A percentile compares a stretch with the other conserved stretches of the same genome.
Evolutionary conservation across 495 filamentous ascomycete genomes (phyloP).

Genomic region (Parathielavia appendiculata): DNA sequence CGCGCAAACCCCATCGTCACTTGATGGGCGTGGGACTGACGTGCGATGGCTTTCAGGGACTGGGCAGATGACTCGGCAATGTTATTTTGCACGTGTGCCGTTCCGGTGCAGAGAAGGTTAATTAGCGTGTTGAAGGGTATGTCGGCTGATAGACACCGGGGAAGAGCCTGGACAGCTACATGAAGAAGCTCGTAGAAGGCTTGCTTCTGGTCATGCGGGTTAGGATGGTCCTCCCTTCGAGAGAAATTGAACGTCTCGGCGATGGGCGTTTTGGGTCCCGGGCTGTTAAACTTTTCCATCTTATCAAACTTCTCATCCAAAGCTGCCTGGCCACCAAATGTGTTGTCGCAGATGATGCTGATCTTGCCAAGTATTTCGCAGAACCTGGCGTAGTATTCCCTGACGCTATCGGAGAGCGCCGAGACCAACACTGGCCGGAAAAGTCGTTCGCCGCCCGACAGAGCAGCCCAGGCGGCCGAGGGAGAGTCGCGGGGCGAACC

Average conservation of each 20-base stretch:
- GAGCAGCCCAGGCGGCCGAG: constrained; percentile 25
- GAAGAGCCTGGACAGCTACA: constrained; percentile 90
- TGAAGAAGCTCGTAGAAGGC: constrained; percentile 94
- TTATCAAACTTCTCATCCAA: constrained; percentile 95
- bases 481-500: constrained; percentile 36
- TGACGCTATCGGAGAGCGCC: constrained; percentile 67
- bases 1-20: constrained; percentile 94
- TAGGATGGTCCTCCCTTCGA: constrained; percentile 71
- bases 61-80: constrained; percentile 89
- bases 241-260: constrained; percentile 88
- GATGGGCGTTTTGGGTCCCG: constrained; percentile 87
- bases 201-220: constrained; percentile 75
- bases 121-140: constrained; percentile 92
- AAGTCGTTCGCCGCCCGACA: constrained; percentile 50
- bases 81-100: constrained; percentile 87
- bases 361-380: constrained; percentile 95
- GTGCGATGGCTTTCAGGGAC: constrained; percentile 90
- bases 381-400: constrained; percentile 80
- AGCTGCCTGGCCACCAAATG: constrained; percentile 92
- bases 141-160: constrained; percentile 82
- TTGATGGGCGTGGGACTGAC: constrained; percentile 88
- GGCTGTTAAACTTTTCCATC: constrained; percentile 80
- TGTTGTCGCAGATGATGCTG: constrained; percentile 89
- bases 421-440: constrained; percentile 71
- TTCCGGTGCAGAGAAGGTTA: constrained; percentile 93